Percentiles rank a stretch among this genome's conserved stretches.
Conservation (phyloP, 257 asterid genomes). For the Primulina eburnea region DNA sequence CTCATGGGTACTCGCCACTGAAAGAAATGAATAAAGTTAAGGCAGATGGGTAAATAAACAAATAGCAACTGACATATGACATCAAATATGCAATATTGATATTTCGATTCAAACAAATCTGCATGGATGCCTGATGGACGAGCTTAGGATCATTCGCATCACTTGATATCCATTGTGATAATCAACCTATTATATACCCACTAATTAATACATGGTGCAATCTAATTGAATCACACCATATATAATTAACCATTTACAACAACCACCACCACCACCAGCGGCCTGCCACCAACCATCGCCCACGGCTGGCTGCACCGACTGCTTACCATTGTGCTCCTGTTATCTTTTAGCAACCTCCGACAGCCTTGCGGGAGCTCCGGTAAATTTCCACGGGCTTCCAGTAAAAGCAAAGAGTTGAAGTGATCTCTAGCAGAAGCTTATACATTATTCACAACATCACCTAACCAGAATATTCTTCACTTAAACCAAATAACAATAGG, state of each 20-base stretch:
- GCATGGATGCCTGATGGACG: not conserved
- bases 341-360: no score
- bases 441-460: no score
- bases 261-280: no score
- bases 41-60: not conserved
- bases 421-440: not conserved
- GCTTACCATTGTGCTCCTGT: not conserved
- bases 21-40: not conserved
- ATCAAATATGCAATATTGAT: not conserved
- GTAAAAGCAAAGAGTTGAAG: not conserved
- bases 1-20: slow-evolving; percentile 97
- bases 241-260: no score
- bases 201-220: not conserved
- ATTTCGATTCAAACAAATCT: not conserved
- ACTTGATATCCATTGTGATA: not conserved
- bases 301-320: not conserved
- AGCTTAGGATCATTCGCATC: not conserved
- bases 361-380: no score
- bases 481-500: no score
- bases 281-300: not conserved
- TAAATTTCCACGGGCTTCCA: not conserved
- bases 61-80: not conserved
- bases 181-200: no score
- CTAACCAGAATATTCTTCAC: no score
- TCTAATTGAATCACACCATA: no score